Conservation (phyloP, 352 stramenopile species). For the Phytophthora quininea region DNA sequence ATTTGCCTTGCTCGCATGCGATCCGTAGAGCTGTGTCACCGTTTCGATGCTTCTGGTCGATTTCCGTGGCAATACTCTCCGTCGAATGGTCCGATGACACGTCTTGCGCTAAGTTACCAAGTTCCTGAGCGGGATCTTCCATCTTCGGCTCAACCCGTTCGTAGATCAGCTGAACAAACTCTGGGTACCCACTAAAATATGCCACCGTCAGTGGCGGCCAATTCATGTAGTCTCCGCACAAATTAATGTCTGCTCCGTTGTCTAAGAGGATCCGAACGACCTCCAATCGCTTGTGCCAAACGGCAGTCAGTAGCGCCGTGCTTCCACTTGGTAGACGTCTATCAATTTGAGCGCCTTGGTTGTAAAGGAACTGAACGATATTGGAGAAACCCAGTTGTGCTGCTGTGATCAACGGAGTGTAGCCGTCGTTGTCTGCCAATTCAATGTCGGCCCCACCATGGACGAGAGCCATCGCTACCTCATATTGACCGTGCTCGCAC, state of each 20-base stretch:
- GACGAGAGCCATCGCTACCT: not conserved
- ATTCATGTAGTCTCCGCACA: not conserved
- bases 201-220: constrained; percentile 3
- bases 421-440: not conserved
- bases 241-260: not conserved
- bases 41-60: not conserved
- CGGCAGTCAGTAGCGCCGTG: not conserved
- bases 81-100: not conserved
- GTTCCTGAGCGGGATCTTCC: not conserved
- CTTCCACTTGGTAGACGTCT: not conserved
- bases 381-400: constrained; percentile 3
- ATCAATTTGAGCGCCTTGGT: not conserved
- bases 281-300: constrained; percentile 1
- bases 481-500: constrained; percentile 3
- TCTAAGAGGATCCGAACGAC: constrained; percentile 9
- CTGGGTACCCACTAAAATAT: constrained; percentile 6
- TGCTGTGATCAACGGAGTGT: constrained; percentile 5
- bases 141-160: not conserved
- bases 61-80: not conserved
- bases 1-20: not conserved
- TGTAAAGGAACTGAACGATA: constrained; percentile 3
- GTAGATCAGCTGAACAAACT: not conserved
- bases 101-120: not conserved
- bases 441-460: constrained; percentile 1
- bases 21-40: constrained; percentile 1